phyloP scores from a whole-genome alignment of 306 rosid species.

The Medicago ruthenica region DNA sequence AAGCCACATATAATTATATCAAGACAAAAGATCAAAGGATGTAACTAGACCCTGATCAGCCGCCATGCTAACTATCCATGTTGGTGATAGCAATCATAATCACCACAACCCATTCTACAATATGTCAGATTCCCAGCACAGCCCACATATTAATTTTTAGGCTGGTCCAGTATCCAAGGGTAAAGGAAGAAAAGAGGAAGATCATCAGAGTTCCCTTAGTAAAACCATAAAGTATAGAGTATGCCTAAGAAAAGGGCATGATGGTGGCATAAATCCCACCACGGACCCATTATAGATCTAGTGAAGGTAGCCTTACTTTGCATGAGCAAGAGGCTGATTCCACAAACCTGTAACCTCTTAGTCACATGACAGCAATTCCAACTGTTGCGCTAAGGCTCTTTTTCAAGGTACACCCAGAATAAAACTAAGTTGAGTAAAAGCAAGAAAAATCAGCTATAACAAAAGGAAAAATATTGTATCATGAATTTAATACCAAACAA shows the following conservation, averaged over 20 bases:
- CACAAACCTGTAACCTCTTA: not conserved
- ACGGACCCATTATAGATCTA: not conserved
- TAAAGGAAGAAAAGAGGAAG: not conserved
- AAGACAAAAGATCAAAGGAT: conserved; percentile 17
- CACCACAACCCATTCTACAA: conserved; percentile 32
- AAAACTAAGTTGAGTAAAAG: conserved; percentile 11
- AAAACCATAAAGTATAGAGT: not conserved
- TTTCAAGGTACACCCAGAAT: conserved; percentile 6
- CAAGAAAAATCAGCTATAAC: conserved; percentile 17
- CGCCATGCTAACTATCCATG: conserved; percentile 22
- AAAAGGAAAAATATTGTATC: not conserved
- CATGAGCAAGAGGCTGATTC: not conserved
- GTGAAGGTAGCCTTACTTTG: not conserved
- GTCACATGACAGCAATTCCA: not conserved
- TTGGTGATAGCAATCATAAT: conserved; percentile 27
- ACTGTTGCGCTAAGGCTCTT: not conserved
- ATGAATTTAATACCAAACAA: conserved; percentile 9
- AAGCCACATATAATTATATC: conserved; percentile 7
- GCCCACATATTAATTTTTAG: conserved; percentile 12
- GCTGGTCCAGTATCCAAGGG: conserved; percentile 30
- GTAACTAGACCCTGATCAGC: conserved; percentile 16
- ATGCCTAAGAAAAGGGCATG: conserved; percentile 1
- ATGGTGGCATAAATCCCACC: conserved; percentile 2
- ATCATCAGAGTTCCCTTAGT: not conserved
- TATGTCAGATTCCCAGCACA: conserved; percentile 26